Percentiles rank a stretch among this genome's conserved stretches.
phyloP scores from a whole-genome alignment of 495 filamentous ascomycete genomes.

The Cenococcum geophilum region DNA sequence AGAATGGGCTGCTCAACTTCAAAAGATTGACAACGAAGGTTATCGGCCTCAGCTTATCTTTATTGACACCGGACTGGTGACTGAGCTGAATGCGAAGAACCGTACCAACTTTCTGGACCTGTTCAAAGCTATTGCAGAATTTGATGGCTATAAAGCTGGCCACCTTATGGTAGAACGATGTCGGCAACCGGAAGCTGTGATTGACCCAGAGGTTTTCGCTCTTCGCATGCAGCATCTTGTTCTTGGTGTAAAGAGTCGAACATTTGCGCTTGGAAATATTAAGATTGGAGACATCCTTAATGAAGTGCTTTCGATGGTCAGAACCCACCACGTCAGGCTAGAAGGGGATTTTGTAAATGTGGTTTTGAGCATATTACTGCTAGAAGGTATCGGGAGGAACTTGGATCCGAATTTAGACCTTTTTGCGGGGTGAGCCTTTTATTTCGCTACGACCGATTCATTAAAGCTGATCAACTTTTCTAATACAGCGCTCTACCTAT shows the following conservation, averaged over 20 bases:
- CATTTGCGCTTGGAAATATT: slow-evolving; percentile 88
- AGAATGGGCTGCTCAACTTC: slow-evolving; percentile 67
- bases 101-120: slow-evolving; percentile 90
- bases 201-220: slow-evolving; percentile 84
- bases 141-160: slow-evolving; percentile 92
- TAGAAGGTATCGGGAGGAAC: slow-evolving; percentile 88
- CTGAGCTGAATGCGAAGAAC: slow-evolving; percentile 81
- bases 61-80: slow-evolving; percentile 96
- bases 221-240: slow-evolving; percentile 96
- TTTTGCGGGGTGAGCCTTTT: slow-evolving; percentile 59
- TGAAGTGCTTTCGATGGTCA: slow-evolving; percentile 86
- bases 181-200: slow-evolving; percentile 79
- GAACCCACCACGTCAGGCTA: slow-evolving; percentile 84
- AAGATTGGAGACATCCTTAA: slow-evolving; percentile 94
- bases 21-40: slow-evolving; percentile 77
- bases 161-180: slow-evolving; percentile 95
- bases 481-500: slow-evolving; percentile 74
- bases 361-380: slow-evolving; percentile 84
- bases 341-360: slow-evolving; percentile 99
- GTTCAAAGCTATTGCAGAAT: slow-evolving; percentile 93
- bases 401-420: slow-evolving; percentile 85
- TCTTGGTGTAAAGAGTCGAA: slow-evolving; percentile 77
- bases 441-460: background rate
- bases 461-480: slow-evolving; percentile 1
- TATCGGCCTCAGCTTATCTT: slow-evolving; percentile 94